These are phyloP conservation scores for Eurotiales sp. DNA, from an alignment of 2,329 filamentous ascomycete species.

Conservation along the genomic window DNA sequence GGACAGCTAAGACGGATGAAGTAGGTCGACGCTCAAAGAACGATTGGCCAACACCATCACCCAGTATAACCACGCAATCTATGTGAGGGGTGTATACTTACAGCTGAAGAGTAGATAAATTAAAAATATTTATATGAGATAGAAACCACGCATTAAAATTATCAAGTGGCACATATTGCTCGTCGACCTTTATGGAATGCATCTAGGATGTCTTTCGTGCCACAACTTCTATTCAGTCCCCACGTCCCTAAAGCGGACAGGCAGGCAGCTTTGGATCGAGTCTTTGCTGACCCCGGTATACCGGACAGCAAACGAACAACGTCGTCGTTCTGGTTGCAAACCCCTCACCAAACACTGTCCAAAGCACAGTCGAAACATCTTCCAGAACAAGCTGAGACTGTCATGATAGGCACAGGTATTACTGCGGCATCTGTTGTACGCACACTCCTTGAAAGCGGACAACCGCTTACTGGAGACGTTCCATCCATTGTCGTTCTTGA, in stretches of 20 bases:
- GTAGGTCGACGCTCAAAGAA: no score
- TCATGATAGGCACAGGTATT: constrained; percentile 31
- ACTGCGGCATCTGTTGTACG: constrained; percentile 25
- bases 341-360: constrained; percentile 22
- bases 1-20: no score
- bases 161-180: no score
- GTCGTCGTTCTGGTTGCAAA: constrained; percentile 30
- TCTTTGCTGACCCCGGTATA: constrained; percentile 24
- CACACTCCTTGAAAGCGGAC: constrained; percentile 12
- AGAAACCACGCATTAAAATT: no score
- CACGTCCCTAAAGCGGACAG: constrained; percentile 18
- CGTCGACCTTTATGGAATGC: neutral
- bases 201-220: constrained; percentile 23
- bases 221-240: constrained; percentile 18
- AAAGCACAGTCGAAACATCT: constrained; percentile 19
- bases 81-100: no score
- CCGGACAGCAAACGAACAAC: constrained; percentile 25
- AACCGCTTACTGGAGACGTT: no score
- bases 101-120: no score
- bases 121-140: no score
- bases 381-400: constrained; percentile 23
- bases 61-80: no score
- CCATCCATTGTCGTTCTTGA: constrained; percentile 26
- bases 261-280: constrained; percentile 24
- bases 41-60: no score